Evolutionary conservation across 1,284 basidiomycete species (phyloP).

Genomic region (Ceratobasidium sp.): DNA sequence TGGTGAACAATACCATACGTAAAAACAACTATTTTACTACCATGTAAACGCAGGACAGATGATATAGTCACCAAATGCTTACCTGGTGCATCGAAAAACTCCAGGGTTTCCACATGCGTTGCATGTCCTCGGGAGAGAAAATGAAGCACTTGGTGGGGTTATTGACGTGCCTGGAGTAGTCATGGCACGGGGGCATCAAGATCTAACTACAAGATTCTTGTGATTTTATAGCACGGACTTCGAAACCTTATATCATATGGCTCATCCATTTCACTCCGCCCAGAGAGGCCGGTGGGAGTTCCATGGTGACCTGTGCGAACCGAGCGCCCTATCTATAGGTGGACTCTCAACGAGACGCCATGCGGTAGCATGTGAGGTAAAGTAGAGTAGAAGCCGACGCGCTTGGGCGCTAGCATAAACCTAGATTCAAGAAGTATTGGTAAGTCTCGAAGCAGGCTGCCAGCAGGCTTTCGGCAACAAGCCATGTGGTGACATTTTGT

Average conservation of each 20-base stretch:
- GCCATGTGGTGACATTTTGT: background rate
- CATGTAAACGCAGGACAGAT: background rate
- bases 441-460: background rate
- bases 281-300: background rate
- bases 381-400: background rate
- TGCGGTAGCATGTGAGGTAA: background rate
- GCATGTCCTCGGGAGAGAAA: constrained; percentile 20
- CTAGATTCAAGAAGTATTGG: constrained; percentile 8
- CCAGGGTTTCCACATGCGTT: constrained; percentile 13
- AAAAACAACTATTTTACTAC: constrained; percentile 4
- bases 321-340: constrained; percentile 13
- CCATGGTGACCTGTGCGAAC: background rate
- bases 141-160: constrained; percentile 7
- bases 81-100: constrained; percentile 11
- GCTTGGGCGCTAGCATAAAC: background rate
- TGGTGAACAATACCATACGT: constrained; percentile 25
- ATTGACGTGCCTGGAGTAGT: background rate
- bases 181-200: background rate
- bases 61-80: background rate
- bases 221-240: background rate
- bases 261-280: constrained; percentile 13
- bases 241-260: background rate
- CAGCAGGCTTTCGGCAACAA: background rate
- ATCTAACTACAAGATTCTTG: background rate
- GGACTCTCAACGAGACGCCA: background rate